Conservation (phyloP, 257 asterid genomes). For the Ocimum tenuiflorum region DNA sequence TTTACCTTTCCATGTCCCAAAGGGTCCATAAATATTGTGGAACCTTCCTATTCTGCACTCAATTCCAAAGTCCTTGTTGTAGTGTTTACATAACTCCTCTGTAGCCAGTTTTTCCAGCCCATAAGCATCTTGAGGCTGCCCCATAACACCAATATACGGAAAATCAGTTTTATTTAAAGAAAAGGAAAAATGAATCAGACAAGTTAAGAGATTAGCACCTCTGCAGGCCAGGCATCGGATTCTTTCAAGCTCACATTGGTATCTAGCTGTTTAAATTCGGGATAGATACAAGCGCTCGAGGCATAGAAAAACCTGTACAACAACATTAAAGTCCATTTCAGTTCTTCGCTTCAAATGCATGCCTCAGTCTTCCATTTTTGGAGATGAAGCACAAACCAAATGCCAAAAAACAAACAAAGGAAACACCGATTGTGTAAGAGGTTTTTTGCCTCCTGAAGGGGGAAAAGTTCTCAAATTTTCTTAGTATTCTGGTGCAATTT, state of each 20-base stretch:
- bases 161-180: not conserved
- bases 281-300: constrained; percentile 84
- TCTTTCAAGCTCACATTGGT: constrained; percentile 90
- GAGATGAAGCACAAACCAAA: constrained; percentile 7
- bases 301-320: constrained; percentile 72
- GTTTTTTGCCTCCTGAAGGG: too few species aligned
- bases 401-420: not conserved
- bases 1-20: constrained; percentile 94
- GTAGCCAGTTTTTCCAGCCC: constrained; percentile 83
- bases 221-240: constrained; percentile 93
- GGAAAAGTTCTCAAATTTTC: too few species aligned
- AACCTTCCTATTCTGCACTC: constrained; percentile 90
- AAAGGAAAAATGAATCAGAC: not conserved
- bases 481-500: too few species aligned
- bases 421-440: not conserved
- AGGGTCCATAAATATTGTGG: constrained; percentile 89
- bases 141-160: not conserved
- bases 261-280: constrained; percentile 79
- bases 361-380: not conserved
- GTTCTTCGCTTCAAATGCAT: not conserved
- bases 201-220: constrained; percentile 38
- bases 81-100: constrained; percentile 78
- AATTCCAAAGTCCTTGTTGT: constrained; percentile 81
- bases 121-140: constrained; percentile 86
- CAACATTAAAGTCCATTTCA: not conserved